Evolutionary conservation across 495 filamentous ascomycete species (phyloP).

Genomic region (Penicillium simplicissimum): DNA sequence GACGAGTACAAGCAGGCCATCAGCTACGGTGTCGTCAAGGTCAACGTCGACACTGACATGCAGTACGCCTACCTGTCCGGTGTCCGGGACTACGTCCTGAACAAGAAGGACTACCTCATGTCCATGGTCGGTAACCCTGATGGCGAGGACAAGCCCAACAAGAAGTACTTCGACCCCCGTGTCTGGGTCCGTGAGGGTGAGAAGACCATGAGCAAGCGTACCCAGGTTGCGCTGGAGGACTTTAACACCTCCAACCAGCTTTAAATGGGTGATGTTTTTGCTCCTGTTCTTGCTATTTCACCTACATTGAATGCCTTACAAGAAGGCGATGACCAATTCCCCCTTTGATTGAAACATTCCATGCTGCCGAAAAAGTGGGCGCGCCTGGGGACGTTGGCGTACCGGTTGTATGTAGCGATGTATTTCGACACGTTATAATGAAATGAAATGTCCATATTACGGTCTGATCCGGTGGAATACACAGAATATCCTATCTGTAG

Average conservation of each 20-base stretch:
- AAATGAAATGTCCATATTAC: constrained; percentile 26
- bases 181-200: constrained; percentile 86
- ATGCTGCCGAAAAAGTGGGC: constrained; percentile 27
- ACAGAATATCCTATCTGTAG: not conserved
- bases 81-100: constrained; percentile 88
- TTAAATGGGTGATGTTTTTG: constrained; percentile 51
- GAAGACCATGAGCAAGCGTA: constrained; percentile 89
- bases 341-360: not conserved
- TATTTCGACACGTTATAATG: constrained; percentile 35
- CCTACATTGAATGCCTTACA: not conserved
- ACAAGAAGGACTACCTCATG: constrained; percentile 92
- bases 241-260: constrained; percentile 88
- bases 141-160: constrained; percentile 95
- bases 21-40: constrained; percentile 93
- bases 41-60: constrained; percentile 79
- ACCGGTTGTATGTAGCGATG: constrained; percentile 35
- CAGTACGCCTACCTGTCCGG: constrained; percentile 78
- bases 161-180: constrained; percentile 92
- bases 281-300: not conserved
- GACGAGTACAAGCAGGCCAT: constrained; percentile 87
- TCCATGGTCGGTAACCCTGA: constrained; percentile 91
- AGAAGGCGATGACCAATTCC: not conserved
- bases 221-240: constrained; percentile 78
- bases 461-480: constrained; percentile 6
- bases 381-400: constrained; percentile 29